Evolutionary conservation across 2,329 filamentous ascomycete species (phyloP), one percentile per base, ranked within the genome.

Genomic region (Colletotrichum sansevieriae): DNA sequence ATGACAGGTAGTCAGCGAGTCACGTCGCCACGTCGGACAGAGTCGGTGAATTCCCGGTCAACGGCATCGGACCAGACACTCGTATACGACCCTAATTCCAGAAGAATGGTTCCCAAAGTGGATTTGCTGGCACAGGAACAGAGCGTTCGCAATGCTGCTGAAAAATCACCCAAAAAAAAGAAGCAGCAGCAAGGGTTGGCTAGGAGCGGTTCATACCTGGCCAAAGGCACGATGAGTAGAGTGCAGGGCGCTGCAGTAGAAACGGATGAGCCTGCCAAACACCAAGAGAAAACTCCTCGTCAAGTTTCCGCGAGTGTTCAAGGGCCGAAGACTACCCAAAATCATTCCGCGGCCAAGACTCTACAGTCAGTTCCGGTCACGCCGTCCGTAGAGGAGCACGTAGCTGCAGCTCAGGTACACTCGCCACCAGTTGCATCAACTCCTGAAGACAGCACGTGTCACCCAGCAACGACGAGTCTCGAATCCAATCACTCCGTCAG

Each of bases 61-160:
- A 68, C 71, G 2, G 63, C 71, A 6, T 75, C 81, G 47, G 79
- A 83, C 47, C 74, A 84, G 71, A 76, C 80, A 37, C 73, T 92
- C 76, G 85, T 91, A 54, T 89, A 90, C 73, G 89, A 91, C 71
- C 83, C 88, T n/a, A 90, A 91, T 72, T 90, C 89, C 15, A 83
- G 89, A 72, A 85, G 89, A 68, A 89, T 90, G 83, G 82, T 91
- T 3, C 83, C 85, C 3, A 83, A 78, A 60, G 76, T 75, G 6
- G 80, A 85, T 29, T 71, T 86, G 18, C 52, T 81, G 71, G 83
- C 76, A 57, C 78, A 78, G 51, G 83, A 86, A 58, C 80, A 84
- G 62, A 78, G 74, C 37, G 73, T 83, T 4, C 75, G 78, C 25
- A 78, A 84, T 18, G 72, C 78, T 15, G 75, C 80, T 0, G 81